These are phyloP conservation scores for Bacidia rubella DNA, from an alignment of 495 filamentous ascomycete genomes.

Conservation along the genomic window DNA sequence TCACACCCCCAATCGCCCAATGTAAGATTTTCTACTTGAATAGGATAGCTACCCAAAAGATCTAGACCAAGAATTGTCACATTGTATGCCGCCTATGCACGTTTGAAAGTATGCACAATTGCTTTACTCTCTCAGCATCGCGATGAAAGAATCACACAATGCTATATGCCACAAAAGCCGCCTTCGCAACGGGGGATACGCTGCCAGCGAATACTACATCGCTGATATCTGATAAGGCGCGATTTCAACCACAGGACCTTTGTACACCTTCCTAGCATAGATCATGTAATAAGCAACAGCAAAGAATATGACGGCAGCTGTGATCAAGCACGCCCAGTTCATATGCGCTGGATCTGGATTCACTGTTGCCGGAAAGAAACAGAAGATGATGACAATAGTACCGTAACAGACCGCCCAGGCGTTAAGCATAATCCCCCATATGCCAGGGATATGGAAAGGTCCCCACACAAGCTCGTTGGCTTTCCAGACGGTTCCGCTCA, in stretches of 20 bases:
- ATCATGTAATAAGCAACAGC: conserved; percentile 29
- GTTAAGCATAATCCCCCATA: conserved; percentile 32
- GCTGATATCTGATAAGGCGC: conserved; percentile 10
- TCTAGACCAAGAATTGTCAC: neutral
- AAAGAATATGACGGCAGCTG: conserved; percentile 30
- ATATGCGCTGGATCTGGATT: conserved; percentile 25
- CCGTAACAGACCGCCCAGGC: conserved; percentile 25
- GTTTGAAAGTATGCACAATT: conserved; percentile 1
- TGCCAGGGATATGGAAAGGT: conserved; percentile 34
- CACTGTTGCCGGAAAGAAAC: conserved; percentile 30
- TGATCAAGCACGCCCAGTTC: conserved; percentile 32
- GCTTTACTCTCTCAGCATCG: neutral
- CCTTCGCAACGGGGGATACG: neutral
- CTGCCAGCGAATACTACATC: neutral
- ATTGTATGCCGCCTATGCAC: neutral
- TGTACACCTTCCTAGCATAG: conserved; percentile 29
- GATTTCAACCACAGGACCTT: conserved; percentile 29
- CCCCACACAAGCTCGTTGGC: conserved; percentile 30
- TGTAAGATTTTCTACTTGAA: neutral
- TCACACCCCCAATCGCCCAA: conserved; percentile 1
- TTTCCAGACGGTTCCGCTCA: conserved; percentile 18
- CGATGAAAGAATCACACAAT: neutral
- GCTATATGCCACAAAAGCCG: neutral
- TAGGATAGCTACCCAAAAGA: neutral
- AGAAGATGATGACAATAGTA: conserved; percentile 29